Base-by-base conservation (phyloP, 2,329 filamentous ascomycete genomes). In the Pseudopyricularia cyperi region DNA sequence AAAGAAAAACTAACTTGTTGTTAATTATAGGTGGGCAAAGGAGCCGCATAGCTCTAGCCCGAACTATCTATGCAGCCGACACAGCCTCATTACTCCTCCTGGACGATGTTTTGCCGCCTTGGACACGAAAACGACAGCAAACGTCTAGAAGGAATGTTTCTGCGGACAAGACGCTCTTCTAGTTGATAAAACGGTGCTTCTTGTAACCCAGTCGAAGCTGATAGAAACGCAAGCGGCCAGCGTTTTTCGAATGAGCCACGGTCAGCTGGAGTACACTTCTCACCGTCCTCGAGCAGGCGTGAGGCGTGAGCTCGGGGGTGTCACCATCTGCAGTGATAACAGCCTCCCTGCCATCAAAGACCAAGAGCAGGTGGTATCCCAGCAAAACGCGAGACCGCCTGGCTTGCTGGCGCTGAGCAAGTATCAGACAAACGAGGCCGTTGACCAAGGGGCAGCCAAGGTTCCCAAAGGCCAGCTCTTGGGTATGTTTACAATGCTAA, bases 31-130 rank as follows among this genome's bases (percentile, higher is more conserved):
- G 58, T 19, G 58, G 57, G 9, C 57, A 62, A 54, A 55, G 57
- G 50, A 56, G 61, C 51, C 49, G 55, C 12, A 50, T 57, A 34
- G 75, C 76, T 12, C 61, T 81, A 33, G 78, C 78, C 1, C 68
- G 78, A 53, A 74, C 77, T 7, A 60, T 82, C 1, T 82, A 81
- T 60, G 80, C 77, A 24, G 47, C 47, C 26, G 15, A 28, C 1
- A 73, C 73, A 52, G 71, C 77, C 0, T 67, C 74, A 2, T 66
- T 80, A 2, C 64, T 81, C 22, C 65, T 82, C 1, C 69, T 82
- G 1, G 78, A 82, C 55, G 78, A 82, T 53, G 70, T 80, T 78
- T 82, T 56, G 77, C 77, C 1, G 78, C 78, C 0, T 66, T 82
- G 1, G 78, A 82, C 57, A 71, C 77, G 17, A 77, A 78, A 56